Base-by-base conservation (phyloP, 2,329 filamentous ascomycete species). In the Diaporthe citri region DNA sequence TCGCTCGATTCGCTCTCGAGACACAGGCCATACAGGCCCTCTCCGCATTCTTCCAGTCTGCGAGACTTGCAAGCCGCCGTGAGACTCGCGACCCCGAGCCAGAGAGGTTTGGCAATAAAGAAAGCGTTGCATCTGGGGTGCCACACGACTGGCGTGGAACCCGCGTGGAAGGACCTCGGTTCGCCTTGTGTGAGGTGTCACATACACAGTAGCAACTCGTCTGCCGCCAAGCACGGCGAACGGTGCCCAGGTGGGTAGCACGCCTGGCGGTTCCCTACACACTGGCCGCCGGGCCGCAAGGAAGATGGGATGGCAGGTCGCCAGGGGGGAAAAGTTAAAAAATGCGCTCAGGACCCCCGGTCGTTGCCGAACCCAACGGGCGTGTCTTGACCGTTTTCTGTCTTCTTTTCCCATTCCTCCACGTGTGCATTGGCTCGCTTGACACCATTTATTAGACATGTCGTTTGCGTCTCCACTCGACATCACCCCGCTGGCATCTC, bases 161-260 rank as follows among this genome's bases (percentile, higher is more conserved):
- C n/a, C 0, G 62, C 46, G n/a, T 51, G 31, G 46, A 52, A 52
- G 62, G 62, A 67, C 41, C 31, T 39, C 15, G 31, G 62, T 28
- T 39, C 62, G 62, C 62, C 62, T 52, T 67, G 62, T 52, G 13
- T 67, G 62, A 67, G 62, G 62, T 67, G 62, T 67, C 62, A 67
- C 46, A 67, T 67, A n/a, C n/a, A n/a, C n/a, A n/a, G n/a, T n/a
- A n/a, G 17, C 28, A 20, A 36, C 7, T 48, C 1, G 41, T 51
- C 60, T n/a, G 59, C 62, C 31, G 62, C 62, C 62, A 48, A 67
- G 62, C 13, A 39, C 64, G 43, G 64, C 46, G 62, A 28, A 25
- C 46, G 62, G 22, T 67, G 62, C 46, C 46, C 34, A 55, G 64
- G 46, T 41, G 34, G 64, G 64, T 55, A 13, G 64, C 48, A 69